A percentile compares a stretch with the other conserved stretches of the same genome.
These are phyloP conservation scores for Emmonsia crescens DNA, from an alignment of 2,329 filamentous ascomycete genomes.

Conservation along the genomic window DNA sequence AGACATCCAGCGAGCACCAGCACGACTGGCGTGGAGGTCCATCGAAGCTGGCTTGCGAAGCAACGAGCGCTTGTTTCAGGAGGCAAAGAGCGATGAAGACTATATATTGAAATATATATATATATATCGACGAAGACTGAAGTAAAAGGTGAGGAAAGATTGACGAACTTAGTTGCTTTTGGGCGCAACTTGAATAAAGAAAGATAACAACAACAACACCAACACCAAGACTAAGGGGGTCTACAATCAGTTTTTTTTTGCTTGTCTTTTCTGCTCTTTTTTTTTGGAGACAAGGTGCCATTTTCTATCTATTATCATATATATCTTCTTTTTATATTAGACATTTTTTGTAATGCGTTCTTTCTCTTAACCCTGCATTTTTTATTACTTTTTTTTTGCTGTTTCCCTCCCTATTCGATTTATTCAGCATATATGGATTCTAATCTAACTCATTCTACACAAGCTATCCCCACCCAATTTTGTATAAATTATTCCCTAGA, in stretches of 20 bases:
- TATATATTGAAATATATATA: not conserved
- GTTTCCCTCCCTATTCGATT: not conserved
- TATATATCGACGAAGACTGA: not conserved
- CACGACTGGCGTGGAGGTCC: constrained; percentile 24
- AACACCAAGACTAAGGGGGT: not conserved
- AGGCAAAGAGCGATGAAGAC: not conserved
- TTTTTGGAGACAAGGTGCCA: not conserved
- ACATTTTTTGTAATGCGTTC: not conserved
- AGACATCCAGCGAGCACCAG: constrained; percentile 23
- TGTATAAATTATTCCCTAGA: not conserved
- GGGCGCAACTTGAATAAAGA: not conserved
- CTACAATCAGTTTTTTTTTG: not conserved
- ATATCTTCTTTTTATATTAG: not conserved
- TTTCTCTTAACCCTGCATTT: not conserved
- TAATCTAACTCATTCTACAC: not conserved
- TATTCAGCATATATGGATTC: not conserved
- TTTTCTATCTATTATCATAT: not conserved
- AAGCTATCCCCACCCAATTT: not conserved
- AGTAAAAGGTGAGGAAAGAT: not conserved
- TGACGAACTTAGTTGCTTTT: not conserved
- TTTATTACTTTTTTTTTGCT: not conserved
- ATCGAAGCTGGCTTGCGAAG: constrained; percentile 35
- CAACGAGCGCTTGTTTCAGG: constrained; percentile 25
- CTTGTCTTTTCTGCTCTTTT: not conserved
- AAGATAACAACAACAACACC: not conserved